Conservation (phyloP, 192 early-diverging fungal species). For the Coemansia interrupta region DNA sequence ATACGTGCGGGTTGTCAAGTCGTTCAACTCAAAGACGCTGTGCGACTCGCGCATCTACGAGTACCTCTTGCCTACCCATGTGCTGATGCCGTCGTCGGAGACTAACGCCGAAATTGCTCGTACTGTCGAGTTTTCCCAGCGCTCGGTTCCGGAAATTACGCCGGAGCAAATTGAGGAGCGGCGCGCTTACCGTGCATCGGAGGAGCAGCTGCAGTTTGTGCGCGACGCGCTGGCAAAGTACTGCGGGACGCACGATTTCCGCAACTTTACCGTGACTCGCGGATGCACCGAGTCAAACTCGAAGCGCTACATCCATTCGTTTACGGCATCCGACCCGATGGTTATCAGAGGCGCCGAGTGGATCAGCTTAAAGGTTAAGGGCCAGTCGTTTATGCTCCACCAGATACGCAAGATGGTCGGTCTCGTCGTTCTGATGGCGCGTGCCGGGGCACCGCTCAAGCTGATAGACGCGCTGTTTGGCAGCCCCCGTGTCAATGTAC, state of each 20-base stretch:
- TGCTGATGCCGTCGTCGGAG: conserved; percentile 58
- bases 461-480: conserved; percentile 69
- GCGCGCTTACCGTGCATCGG: conserved; percentile 64
- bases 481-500: conserved; percentile 80
- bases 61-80: conserved; percentile 91
- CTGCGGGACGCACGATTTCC: conserved; percentile 87
- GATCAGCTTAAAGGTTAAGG: conserved; percentile 88
- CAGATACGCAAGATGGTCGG: conserved; percentile 99
- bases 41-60: conserved; percentile 96
- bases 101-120: conserved; percentile 37
- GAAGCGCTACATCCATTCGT: conserved; percentile 78
- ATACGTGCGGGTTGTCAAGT: conserved; percentile 62
- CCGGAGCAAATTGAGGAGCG: conserved; percentile 60
- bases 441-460: conserved; percentile 63
- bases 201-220: conserved; percentile 63
- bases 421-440: conserved; percentile 76
- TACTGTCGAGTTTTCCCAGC: conserved; percentile 27
- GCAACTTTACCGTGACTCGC: conserved; percentile 90
- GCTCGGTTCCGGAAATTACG: conserved; percentile 36
- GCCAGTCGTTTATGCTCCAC: conserved; percentile 98
- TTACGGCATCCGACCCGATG: conserved; percentile 71
- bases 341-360: conserved; percentile 74
- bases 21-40: conserved; percentile 86
- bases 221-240: conserved; percentile 66
- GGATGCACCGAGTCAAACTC: conserved; percentile 72